Evolutionary conservation across 805 yeast genomes (phyloP).

Genomic region (Wickerhamomyces kurtzmanii): DNA sequence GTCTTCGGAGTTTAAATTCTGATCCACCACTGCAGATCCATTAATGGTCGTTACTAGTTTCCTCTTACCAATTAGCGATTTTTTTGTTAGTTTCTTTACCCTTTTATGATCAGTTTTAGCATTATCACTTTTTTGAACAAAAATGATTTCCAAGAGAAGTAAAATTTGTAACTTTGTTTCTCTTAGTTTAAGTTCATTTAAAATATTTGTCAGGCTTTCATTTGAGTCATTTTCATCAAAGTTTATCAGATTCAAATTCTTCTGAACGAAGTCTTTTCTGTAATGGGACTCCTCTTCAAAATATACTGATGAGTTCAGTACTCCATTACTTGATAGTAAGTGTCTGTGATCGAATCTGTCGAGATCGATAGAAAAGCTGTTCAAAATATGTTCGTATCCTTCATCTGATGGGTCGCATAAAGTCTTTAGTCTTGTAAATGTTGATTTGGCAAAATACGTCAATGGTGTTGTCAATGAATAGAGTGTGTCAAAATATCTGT

Average conservation of each 20-base stretch:
- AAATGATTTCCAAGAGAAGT: conserved; percentile 34
- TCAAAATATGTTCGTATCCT: conserved; percentile 16
- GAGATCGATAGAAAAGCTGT: conserved; percentile 21
- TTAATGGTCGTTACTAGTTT: conserved; percentile 24
- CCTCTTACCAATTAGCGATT: conserved; percentile 22
- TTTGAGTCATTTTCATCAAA: conserved; percentile 8
- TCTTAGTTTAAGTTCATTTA: conserved; percentile 35
- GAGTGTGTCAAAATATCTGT: conserved; percentile 24
- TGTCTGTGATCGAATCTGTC: conserved; percentile 35
- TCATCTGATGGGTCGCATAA: conserved; percentile 23
- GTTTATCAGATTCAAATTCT: conserved; percentile 14
- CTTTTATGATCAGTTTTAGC: conserved; percentile 19
- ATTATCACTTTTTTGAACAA: conserved; percentile 24
- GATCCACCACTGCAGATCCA: conserved; percentile 32
- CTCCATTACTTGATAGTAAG: conserved; percentile 15
- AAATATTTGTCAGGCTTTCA: conserved; percentile 18
- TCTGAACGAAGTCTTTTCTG: conserved; percentile 17
- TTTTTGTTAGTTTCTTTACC: conserved; percentile 12
- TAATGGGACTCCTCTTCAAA: conserved; percentile 18
- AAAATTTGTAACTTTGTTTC: conserved; percentile 49
- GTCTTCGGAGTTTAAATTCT: conserved; percentile 7
- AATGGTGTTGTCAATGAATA: conserved; percentile 24
- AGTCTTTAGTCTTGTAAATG: conserved; percentile 33
- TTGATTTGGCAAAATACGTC: conserved; percentile 36
- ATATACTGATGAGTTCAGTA: conserved; percentile 15